These are phyloP conservation scores for Prunus armeniaca DNA, from an alignment of 306 rosid genomes.

Conservation along the genomic window DNA sequence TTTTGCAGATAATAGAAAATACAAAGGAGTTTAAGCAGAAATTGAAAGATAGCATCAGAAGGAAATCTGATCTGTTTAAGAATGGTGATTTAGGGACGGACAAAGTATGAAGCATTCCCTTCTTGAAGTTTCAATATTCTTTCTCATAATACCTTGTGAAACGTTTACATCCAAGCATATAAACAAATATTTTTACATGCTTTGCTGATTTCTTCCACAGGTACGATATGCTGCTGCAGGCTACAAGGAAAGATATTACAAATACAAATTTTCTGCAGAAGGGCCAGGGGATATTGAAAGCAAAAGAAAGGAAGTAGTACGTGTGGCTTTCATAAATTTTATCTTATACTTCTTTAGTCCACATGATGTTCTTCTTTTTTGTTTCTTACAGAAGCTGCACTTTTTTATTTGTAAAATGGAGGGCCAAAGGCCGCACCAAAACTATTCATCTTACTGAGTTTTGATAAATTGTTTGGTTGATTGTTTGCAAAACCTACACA, in stretches of 20 bases:
- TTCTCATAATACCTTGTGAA: neutral
- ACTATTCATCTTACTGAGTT: no score
- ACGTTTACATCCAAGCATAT: neutral
- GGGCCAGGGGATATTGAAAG: slow-evolving; percentile 26
- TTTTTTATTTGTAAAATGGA: neutral
- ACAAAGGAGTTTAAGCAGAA: slow-evolving; percentile 36
- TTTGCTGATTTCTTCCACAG: slow-evolving; percentile 21
- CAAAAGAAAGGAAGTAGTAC: slow-evolving; percentile 43
- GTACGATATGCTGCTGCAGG: slow-evolving; percentile 35
- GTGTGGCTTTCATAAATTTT: neutral
- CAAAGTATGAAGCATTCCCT: slow-evolving; percentile 8
- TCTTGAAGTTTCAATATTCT: neutral
- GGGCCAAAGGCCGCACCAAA: no score
- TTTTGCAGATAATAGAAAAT: slow-evolving; percentile 41
- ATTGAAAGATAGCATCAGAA: slow-evolving; percentile 8
- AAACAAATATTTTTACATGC: neutral
- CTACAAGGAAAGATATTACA: slow-evolving; percentile 49
- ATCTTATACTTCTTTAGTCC: neutral
- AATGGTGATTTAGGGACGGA: slow-evolving; percentile 11
- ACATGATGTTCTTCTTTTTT: neutral
- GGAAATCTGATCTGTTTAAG: slow-evolving; percentile 30
- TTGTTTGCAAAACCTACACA: neutral
- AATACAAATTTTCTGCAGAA: slow-evolving; percentile 45
- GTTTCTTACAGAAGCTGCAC: neutral
- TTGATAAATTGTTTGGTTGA: no score